These are phyloP conservation scores for Hevea brasiliensis DNA, from an alignment of 345 rosid genomes.

Conservation along the genomic window DNA sequence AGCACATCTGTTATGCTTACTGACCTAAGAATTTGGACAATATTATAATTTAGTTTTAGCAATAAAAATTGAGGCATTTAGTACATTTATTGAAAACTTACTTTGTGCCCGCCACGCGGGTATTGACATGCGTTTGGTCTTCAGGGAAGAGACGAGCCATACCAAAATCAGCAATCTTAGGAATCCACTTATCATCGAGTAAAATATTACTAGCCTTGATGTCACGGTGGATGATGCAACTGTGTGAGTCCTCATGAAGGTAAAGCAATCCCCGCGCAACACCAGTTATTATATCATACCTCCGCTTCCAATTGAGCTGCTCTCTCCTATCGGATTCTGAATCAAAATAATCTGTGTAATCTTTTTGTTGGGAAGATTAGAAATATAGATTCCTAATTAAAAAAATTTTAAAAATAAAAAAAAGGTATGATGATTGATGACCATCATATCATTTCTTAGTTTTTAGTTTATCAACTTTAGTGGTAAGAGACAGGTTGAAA, in stretches of 20 bases:
- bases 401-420: no score
- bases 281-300: constrained; percentile 73
- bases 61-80: no score
- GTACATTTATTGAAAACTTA: constrained; percentile 35
- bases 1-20: constrained; percentile 2
- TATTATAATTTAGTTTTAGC: no score
- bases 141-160: constrained; percentile 98
- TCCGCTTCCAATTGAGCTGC: constrained; percentile 75
- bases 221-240: constrained; percentile 87
- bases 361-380: neutral
- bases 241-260: constrained; percentile 87
- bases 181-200: constrained; percentile 91
- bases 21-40: neutral
- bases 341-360: constrained; percentile 13
- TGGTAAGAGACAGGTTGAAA: constrained; percentile 9
- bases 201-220: constrained; percentile 93
- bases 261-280: constrained; percentile 88
- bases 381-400: neutral
- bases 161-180: constrained; percentile 98
- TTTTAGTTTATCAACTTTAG: constrained; percentile 5
- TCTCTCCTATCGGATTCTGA: constrained; percentile 51
- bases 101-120: constrained; percentile 96
- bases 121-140: constrained; percentile 81
- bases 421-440: neutral
- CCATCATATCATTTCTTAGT: neutral